Conservation (phyloP, 164 flowering plant species). For the Aristolochia fimbriata region DNA sequence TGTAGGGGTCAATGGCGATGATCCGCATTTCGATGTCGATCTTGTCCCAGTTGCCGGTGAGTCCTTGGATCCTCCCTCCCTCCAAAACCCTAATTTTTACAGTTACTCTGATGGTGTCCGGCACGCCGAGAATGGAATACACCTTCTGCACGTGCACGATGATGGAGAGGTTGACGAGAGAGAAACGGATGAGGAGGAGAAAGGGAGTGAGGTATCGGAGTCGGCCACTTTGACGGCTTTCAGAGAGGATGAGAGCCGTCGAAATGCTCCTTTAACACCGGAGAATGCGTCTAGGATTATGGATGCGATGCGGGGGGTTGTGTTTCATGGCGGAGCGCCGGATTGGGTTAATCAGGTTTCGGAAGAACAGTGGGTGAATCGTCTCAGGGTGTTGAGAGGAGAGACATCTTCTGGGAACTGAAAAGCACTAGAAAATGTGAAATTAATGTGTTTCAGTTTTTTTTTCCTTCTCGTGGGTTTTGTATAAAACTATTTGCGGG, state of each 20-base stretch:
- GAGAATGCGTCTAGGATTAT: conserved; percentile 52
- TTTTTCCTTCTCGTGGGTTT: too few species aligned
- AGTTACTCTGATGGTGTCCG: conserved; percentile 5
- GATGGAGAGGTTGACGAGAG: conserved; percentile 12
- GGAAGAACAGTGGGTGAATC: conserved; percentile 59
- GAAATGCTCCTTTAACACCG: conserved; percentile 53
- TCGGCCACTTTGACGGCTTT: conserved; percentile 42
- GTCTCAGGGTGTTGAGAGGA: conserved; percentile 32
- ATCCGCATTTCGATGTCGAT: not conserved
- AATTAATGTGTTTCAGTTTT: too few species aligned
- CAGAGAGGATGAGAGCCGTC: conserved; percentile 62
- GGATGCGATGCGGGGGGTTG: conserved; percentile 72
- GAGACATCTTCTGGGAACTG: conserved; percentile 3
- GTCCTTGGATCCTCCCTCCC: not conserved
- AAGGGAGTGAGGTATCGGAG: conserved; percentile 24
- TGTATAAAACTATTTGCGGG: too few species aligned
- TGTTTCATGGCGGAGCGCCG: conserved; percentile 48
- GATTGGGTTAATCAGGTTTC: conserved; percentile 47
- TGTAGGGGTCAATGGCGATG: too few species aligned
- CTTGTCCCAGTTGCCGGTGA: conserved; percentile 6
- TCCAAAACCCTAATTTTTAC: conserved; percentile 7
- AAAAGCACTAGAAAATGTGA: too few species aligned
- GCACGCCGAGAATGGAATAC: conserved; percentile 6
- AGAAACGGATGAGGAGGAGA: conserved; percentile 30
- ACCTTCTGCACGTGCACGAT: conserved; percentile 13